Conservation (phyloP, 768 basidiomycete genomes). For the Amanita rimosa region DNA sequence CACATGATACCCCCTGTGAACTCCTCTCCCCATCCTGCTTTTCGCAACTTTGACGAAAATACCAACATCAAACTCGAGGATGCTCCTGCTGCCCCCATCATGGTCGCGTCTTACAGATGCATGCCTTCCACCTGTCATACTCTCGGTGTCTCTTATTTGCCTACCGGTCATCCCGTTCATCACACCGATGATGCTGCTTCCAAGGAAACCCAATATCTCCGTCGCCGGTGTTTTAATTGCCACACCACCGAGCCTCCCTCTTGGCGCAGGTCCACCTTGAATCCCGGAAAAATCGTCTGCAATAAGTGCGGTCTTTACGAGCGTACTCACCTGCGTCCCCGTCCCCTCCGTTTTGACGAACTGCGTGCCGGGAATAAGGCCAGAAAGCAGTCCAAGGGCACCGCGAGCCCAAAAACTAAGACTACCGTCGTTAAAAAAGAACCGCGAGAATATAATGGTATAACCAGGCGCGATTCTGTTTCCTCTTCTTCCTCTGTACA, state of each 20-base stretch:
- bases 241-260: constrained; percentile 85
- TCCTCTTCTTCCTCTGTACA: constrained; percentile 47
- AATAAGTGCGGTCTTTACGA: constrained; percentile 92
- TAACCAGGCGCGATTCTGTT: constrained; percentile 50
- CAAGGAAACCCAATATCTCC: constrained; percentile 86
- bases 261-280: constrained; percentile 81
- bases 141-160: constrained; percentile 26
- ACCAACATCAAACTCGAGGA: constrained; percentile 60
- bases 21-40: constrained; percentile 30
- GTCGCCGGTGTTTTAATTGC: constrained; percentile 83
- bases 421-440: constrained; percentile 50
- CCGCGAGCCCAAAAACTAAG: constrained; percentile 27
- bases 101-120: constrained; percentile 52
- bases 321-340: constrained; percentile 74
- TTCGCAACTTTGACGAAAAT: constrained; percentile 36
- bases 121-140: constrained; percentile 19
- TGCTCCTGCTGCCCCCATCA: constrained; percentile 29
- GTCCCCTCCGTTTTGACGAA: constrained; percentile 81
- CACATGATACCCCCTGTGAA: constrained; percentile 24
- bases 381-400: constrained; percentile 39
- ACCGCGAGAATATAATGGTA: constrained; percentile 33
- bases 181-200: constrained; percentile 87
- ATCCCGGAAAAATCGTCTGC: constrained; percentile 88
- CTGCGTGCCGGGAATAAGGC: constrained; percentile 80
- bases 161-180: constrained; percentile 56